phyloP scores from a whole-genome alignment of 2,329 filamentous ascomycete genomes.

The Stemphylium lycopersici region DNA sequence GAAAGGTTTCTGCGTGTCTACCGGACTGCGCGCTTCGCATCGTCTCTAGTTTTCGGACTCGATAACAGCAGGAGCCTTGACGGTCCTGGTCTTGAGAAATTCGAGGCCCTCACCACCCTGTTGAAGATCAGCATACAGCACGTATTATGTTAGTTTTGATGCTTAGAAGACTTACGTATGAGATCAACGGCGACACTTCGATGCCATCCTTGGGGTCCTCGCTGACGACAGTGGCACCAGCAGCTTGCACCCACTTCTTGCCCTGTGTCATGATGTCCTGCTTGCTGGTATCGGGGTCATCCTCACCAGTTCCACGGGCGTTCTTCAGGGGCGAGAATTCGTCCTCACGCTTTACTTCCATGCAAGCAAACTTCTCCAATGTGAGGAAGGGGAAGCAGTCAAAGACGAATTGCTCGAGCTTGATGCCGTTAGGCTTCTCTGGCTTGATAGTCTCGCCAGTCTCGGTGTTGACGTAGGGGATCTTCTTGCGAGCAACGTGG shows the following conservation, averaged over 20 bases:
- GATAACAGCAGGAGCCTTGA: conserved; percentile 69
- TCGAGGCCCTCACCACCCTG: conserved; percentile 68
- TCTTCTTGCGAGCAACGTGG: conserved; percentile 98
- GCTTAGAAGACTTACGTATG: conserved; percentile 76
- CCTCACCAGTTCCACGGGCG: conserved; percentile 77
- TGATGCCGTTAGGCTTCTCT: conserved; percentile 95
- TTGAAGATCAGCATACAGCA: background rate
- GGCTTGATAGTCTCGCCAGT: conserved; percentile 85
- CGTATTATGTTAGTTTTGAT: background rate
- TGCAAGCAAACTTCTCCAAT: conserved; percentile 88
- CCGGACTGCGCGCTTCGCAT: background rate
- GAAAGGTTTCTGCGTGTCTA: background rate
- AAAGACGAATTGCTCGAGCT: conserved; percentile 98
- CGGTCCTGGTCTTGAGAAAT: conserved; percentile 63
- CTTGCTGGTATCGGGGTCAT: conserved; percentile 93
- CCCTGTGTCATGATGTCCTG: conserved; percentile 90
- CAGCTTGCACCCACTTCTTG: conserved; percentile 80
- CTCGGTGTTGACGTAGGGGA: conserved; percentile 78
- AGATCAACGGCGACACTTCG: conserved; percentile 90
- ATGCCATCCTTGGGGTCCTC: conserved; percentile 66
- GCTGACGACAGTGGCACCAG: conserved; percentile 75
- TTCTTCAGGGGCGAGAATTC: conserved; percentile 99
- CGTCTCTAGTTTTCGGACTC: conserved; percentile 60
- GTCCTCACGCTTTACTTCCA: conserved; percentile 95
- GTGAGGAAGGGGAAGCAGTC: conserved; percentile 92